Evolutionary conservation across 176 grass and related monocot genomes (phyloP).

Genomic region (Puccinellia tenuiflora): DNA sequence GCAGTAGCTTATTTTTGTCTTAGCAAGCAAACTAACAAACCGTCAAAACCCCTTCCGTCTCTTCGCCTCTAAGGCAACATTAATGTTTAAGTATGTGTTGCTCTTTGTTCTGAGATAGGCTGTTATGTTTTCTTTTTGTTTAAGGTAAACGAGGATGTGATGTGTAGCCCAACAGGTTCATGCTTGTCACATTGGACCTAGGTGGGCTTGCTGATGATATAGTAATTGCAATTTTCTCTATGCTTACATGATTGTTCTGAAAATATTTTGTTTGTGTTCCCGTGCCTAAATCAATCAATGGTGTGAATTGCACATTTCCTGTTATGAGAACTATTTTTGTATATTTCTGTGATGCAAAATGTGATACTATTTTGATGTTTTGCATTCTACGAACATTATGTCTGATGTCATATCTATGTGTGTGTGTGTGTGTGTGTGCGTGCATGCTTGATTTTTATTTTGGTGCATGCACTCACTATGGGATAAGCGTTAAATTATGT

Average conservation of each 20-base stretch:
- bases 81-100: constrained; percentile 8
- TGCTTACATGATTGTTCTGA: background rate
- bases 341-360: background rate
- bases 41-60: background rate
- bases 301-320: background rate
- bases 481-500: background rate
- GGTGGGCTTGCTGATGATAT: constrained; percentile 56
- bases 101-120: constrained; percentile 31
- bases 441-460: background rate
- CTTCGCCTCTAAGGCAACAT: constrained; percentile 11
- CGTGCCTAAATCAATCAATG: background rate
- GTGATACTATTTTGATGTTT: background rate
- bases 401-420: background rate
- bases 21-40: constrained; percentile 13
- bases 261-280: background rate
- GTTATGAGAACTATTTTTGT: background rate
- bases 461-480: background rate
- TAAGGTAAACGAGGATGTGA: constrained; percentile 51
- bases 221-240: constrained; percentile 20
- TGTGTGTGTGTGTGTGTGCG: background rate
- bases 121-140: constrained; percentile 28
- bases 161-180: constrained; percentile 36
- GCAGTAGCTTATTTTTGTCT: background rate
- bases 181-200: constrained; percentile 37
- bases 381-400: background rate